phyloP scores from a whole-genome alignment of 805 yeast species.

The Metschnikowia anglica region DNA sequence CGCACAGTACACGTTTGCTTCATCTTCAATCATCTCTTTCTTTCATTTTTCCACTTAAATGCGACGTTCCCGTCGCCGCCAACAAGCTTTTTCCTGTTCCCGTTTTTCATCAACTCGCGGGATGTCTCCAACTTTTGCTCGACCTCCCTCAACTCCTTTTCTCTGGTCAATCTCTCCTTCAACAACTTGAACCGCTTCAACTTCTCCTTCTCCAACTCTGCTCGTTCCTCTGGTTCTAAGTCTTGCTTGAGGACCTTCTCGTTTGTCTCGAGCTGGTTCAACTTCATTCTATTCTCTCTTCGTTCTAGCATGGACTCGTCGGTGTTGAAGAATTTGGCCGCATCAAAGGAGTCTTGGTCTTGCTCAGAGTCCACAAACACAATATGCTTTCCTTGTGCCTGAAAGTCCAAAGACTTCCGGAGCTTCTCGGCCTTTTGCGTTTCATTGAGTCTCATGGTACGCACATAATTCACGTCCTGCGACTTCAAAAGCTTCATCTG shows the following conservation, averaged over 20 bases:
- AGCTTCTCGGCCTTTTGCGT: slow-evolving; percentile 59
- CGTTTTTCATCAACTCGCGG: slow-evolving; percentile 87
- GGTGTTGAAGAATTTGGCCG: slow-evolving; percentile 69
- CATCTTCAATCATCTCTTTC: slow-evolving; percentile 47
- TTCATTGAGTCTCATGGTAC: slow-evolving; percentile 74
- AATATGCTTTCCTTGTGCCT: slow-evolving; percentile 72
- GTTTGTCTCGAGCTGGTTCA: slow-evolving; percentile 54
- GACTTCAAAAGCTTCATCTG: slow-evolving; percentile 83
- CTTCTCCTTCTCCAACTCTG: slow-evolving; percentile 50
- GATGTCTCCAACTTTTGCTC: slow-evolving; percentile 74
- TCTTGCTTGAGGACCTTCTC: slow-evolving; percentile 30
- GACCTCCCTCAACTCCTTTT: slow-evolving; percentile 62
- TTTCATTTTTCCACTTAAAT: slow-evolving; percentile 82
- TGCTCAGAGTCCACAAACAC: slow-evolving; percentile 72
- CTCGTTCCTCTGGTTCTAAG: slow-evolving; percentile 34
- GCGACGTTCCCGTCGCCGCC: slow-evolving; percentile 64
- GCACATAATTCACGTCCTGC: slow-evolving; percentile 85
- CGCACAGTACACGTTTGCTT: not conserved
- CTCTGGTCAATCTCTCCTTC: slow-evolving; percentile 67
- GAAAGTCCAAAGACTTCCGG: slow-evolving; percentile 47
- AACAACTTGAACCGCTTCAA: slow-evolving; percentile 59
- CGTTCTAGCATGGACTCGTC: slow-evolving; percentile 59
- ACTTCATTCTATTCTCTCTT: slow-evolving; percentile 69
- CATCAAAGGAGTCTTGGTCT: slow-evolving; percentile 56
- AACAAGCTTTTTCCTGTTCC: slow-evolving; percentile 74